Evolutionary conservation across 441 rosid species (phyloP), one percentile per base, ranked within the genome.

Genomic region (Codiaeum variegatum): DNA sequence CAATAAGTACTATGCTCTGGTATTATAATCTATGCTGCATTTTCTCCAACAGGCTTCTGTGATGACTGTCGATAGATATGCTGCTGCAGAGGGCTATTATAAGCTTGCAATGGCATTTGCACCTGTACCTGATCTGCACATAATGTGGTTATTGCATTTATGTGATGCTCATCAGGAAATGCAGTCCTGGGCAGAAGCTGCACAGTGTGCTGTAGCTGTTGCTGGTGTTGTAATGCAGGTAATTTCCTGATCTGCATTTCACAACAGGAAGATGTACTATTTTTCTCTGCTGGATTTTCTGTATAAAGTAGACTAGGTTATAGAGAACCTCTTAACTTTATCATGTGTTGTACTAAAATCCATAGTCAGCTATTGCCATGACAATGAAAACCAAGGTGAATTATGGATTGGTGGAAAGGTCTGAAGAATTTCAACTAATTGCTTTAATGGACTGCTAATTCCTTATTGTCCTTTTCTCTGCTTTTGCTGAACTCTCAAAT

Each of bases 181-280:
- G 98, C 99, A 93, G 81, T 93, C 99, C 63, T 96, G 90, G 89
- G 98, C 99, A 79, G 98, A 96, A 86, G 97, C 99, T 75, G 99
- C 99, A 19, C 88, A 96, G 67, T 93, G 98, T 83, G 99, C 99
- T 79, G 99, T 96, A 49, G 98, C 97, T 72, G 99, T 96, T 82
- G 98, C 98, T 73, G 99, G 99, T 79, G 96, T 93, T 83, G 91
- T 96, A 72, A 93, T 96, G 99, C 99, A 96, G 99, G 99, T 92
- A 81, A 67, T 67, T 56, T 24, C 29, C 15, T 38, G 4, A 29
- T 40, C n/a, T 63, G 60, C 42, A 67, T 49, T 55, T 66, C 72
- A 72, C n/a, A 52, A 55, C 34, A 31, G 36, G 26, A 66, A 59
- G 67, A n/a, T n/a, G 32, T 4, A n/a, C 46, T 7, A 36, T 34